A percentile compares a stretch with the other conserved stretches of the same genome.
These are phyloP conservation scores for Turnera subulata DNA, from an alignment of 345 rosid species.

Conservation along the genomic window DNA sequence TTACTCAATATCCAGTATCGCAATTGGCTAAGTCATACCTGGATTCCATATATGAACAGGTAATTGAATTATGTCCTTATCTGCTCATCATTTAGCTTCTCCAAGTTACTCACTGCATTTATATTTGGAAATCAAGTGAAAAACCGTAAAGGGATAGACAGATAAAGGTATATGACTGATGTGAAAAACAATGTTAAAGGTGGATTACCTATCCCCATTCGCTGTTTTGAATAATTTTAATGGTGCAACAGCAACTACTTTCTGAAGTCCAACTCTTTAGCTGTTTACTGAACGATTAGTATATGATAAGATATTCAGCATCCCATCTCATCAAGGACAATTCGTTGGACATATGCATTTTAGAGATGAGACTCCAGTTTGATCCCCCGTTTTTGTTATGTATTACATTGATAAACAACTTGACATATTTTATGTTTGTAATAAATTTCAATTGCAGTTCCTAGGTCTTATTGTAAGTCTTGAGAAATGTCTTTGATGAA, in stretches of 20 bases:
- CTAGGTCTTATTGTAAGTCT: constrained; percentile 7
- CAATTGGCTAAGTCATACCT: constrained; percentile 90
- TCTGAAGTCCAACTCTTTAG: neutral
- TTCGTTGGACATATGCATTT: no score
- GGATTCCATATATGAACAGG: constrained; percentile 91
- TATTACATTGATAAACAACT: neutral
- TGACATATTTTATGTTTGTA: neutral
- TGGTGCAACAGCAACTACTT: neutral
- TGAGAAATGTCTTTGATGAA: constrained; percentile 16
- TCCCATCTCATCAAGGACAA: no score
- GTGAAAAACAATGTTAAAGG: neutral
- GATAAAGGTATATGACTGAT: neutral
- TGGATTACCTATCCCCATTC: neutral
- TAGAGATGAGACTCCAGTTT: no score
- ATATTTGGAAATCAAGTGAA: constrained; percentile 1
- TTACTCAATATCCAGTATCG: constrained; percentile 68
- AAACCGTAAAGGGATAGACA: neutral
- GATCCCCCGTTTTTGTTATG: no score
- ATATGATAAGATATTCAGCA: no score
- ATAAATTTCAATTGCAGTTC: neutral
- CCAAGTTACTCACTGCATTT: constrained; percentile 5
- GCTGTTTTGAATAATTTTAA: constrained; percentile 1
- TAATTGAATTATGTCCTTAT: constrained; percentile 21
- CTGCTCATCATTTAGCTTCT: neutral
- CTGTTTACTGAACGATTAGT: no score